Evolutionary conservation across 2,329 filamentous ascomycete species (phyloP).

Genomic region (Aspergillus novofumigatus): DNA sequence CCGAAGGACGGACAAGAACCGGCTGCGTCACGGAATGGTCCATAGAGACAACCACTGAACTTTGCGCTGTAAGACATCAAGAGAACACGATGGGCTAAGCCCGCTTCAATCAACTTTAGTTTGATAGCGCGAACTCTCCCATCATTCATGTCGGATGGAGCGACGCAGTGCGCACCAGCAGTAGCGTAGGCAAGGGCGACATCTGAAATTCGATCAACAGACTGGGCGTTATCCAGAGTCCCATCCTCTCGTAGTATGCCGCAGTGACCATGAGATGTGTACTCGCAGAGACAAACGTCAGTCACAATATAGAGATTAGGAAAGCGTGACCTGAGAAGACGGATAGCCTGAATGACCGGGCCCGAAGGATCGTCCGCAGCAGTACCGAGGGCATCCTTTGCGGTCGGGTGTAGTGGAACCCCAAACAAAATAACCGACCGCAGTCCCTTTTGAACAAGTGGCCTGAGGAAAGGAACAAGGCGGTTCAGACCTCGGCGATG

Average conservation of each 20-base stretch:
- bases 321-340: slow-evolving; percentile 76
- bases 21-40: slow-evolving; percentile 93
- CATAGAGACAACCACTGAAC: slow-evolving; percentile 94
- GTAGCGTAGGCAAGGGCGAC: slow-evolving; percentile 97
- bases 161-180: slow-evolving; percentile 93
- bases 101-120: slow-evolving; percentile 91
- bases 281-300: slow-evolving; percentile 97
- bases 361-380: slow-evolving; percentile 89
- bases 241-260: slow-evolving; percentile 93
- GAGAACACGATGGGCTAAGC: slow-evolving; percentile 83
- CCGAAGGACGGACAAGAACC: slow-evolving; percentile 88
- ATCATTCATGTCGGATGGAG: slow-evolving; percentile 98
- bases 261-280: slow-evolving; percentile 96
- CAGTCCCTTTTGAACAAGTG: slow-evolving; percentile 83
- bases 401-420: slow-evolving; percentile 73
- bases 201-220: slow-evolving; percentile 90
- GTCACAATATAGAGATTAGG: slow-evolving; percentile 86
- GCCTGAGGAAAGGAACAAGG: slow-evolving; percentile 76
- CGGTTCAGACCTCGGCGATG: slow-evolving; percentile 83
- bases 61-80: slow-evolving; percentile 99
- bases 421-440: slow-evolving; percentile 94
- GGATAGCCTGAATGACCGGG: slow-evolving; percentile 84
- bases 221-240: slow-evolving; percentile 85
- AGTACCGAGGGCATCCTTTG: slow-evolving; percentile 88
- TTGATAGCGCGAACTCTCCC: slow-evolving; percentile 96